Conservation (phyloP, 2,329 filamentous ascomycete species). For the Arthrocladium fulminans region DNA sequence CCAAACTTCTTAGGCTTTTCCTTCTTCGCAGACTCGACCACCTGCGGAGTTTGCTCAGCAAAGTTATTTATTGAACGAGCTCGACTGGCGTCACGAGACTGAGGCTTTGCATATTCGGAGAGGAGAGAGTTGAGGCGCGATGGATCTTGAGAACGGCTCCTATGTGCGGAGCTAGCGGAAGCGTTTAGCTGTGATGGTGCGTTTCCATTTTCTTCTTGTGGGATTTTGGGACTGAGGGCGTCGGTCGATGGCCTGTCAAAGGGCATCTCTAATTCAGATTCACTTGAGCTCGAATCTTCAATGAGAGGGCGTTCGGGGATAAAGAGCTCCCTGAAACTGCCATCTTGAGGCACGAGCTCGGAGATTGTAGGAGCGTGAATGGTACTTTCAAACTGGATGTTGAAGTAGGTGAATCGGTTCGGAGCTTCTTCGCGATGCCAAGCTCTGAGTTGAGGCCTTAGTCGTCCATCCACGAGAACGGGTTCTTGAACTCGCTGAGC, state of each 20-base stretch:
- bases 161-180: background rate
- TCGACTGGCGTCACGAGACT: conserved; percentile 5
- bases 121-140: conserved; percentile 8
- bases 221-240: conserved; percentile 17
- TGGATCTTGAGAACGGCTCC: conserved; percentile 3
- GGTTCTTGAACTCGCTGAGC: conserved; percentile 92
- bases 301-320: conserved; percentile 73
- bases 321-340: conserved; percentile 79
- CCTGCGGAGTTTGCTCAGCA: conserved; percentile 41
- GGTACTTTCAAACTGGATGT: conserved; percentile 90
- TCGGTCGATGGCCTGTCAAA: background rate
- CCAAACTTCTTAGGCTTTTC: conserved; percentile 54
- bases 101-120: background rate
- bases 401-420: conserved; percentile 94
- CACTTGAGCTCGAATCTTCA: conserved; percentile 60
- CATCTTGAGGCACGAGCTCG: conserved; percentile 77
- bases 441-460: conserved; percentile 65
- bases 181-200: background rate
- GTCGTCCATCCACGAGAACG: conserved; percentile 77
- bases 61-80: conserved; percentile 27
- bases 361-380: conserved; percentile 95
- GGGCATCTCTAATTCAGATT: conserved; percentile 42
- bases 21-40: conserved; percentile 29
- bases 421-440: conserved; percentile 90
- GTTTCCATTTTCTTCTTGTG: background rate